Evolutionary conservation across 176 grass and related monocot genomes (phyloP).

Genomic region (Ampelocalamus luodianensis): DNA sequence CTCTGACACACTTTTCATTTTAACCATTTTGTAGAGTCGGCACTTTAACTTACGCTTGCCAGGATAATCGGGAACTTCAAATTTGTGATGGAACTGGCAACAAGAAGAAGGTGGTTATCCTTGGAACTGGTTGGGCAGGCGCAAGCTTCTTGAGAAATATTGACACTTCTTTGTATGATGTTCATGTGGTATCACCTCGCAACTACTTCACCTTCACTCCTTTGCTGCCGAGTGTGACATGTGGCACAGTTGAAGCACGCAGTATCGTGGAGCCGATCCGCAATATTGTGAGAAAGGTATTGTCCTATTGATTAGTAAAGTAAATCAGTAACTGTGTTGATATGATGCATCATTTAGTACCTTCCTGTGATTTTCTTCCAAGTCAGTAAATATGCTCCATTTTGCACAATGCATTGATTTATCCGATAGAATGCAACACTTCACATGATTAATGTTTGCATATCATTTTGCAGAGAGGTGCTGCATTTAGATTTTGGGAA

Average conservation of each 20-base stretch:
- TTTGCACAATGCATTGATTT: not conserved
- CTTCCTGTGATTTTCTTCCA: not conserved
- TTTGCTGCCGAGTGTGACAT: slow-evolving; percentile 88
- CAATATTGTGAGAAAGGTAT: slow-evolving; percentile 86
- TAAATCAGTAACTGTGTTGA: not conserved
- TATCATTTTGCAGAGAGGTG: slow-evolving; percentile 62
- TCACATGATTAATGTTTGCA: not conserved
- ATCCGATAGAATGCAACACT: not conserved
- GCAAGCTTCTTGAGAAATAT: slow-evolving; percentile 88
- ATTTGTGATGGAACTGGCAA: slow-evolving; percentile 51
- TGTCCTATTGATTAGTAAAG: not conserved
- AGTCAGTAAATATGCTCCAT: not conserved
- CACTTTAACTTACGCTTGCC: slow-evolving; percentile 70
- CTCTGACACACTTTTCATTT: not conserved
- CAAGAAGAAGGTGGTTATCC: slow-evolving; percentile 87
- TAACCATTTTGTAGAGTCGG: slow-evolving; percentile 57
- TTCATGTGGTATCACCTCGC: slow-evolving; percentile 90
- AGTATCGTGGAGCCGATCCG: slow-evolving; percentile 93
- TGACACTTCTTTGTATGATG: slow-evolving; percentile 87
- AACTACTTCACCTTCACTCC: slow-evolving; percentile 98
- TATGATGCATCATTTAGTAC: slow-evolving; percentile 22
- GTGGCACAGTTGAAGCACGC: slow-evolving; percentile 90
- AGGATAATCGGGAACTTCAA: slow-evolving; percentile 56
- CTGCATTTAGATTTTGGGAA: slow-evolving; percentile 83
- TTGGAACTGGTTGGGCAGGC: slow-evolving; percentile 92